Percentiles rank a stretch among this genome's conserved stretches.
Evolutionary conservation across 2,329 filamentous ascomycete species (phyloP).

Genomic region (Sporothrix curviconia): DNA sequence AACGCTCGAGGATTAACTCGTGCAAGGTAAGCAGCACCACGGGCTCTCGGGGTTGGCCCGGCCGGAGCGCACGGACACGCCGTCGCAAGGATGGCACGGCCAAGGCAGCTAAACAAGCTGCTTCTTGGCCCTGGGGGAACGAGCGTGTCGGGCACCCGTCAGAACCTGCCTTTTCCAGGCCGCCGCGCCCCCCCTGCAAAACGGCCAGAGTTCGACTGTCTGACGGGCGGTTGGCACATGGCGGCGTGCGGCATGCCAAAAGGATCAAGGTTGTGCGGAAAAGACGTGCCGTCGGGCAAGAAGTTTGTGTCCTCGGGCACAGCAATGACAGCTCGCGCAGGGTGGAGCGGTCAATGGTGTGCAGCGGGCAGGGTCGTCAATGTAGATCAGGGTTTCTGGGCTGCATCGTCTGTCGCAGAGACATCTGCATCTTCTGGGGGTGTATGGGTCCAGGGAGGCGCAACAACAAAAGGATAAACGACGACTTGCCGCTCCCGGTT

Average conservation of each 20-base stretch:
- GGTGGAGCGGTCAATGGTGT: slow-evolving; percentile 32
- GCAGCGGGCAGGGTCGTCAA: slow-evolving; percentile 38
- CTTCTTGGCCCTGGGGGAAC: slow-evolving; percentile 53
- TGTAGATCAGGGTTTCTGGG: slow-evolving; percentile 28
- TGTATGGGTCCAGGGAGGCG: slow-evolving; percentile 34
- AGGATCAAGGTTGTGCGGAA: slow-evolving; percentile 39
- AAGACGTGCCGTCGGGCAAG: slow-evolving; percentile 33
- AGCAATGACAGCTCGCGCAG: slow-evolving; percentile 43
- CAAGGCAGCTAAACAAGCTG: slow-evolving; percentile 61
- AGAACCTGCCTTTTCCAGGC: slow-evolving; percentile 32
- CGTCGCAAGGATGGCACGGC: slow-evolving; percentile 48
- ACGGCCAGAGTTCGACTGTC: slow-evolving; percentile 28
- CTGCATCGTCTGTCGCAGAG: too few species aligned
- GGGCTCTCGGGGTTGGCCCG: not conserved
- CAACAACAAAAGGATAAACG: slow-evolving; percentile 34
- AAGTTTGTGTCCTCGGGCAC: slow-evolving; percentile 50
- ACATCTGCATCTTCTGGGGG: not conserved
- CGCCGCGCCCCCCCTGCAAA: slow-evolving; percentile 22
- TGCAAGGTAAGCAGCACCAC: too few species aligned
- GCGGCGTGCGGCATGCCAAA: slow-evolving; percentile 25
- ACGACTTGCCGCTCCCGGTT: slow-evolving; percentile 40
- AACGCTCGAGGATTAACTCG: too few species aligned
- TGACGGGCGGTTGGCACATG: slow-evolving; percentile 31
- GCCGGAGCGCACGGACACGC: slow-evolving; percentile 11
- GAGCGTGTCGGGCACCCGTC: slow-evolving; percentile 42